Conservation (phyloP, 2,329 filamentous ascomycete species). For the Sphaerulina populicola region DNA sequence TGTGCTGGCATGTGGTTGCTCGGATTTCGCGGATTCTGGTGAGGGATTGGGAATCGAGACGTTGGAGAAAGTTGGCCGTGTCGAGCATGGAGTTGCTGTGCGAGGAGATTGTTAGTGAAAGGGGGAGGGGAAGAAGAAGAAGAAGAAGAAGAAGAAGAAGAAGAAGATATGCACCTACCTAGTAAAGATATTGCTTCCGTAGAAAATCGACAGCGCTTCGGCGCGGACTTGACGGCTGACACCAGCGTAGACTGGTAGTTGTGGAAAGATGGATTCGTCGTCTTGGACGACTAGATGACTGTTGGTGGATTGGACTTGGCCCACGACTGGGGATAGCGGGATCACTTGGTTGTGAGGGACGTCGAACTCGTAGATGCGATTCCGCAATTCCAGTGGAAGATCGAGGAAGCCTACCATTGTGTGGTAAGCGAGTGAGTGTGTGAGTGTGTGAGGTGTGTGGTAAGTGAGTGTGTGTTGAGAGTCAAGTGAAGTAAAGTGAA, state of each 20-base stretch:
- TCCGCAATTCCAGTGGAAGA: constrained; percentile 1
- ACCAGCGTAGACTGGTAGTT: constrained; percentile 3
- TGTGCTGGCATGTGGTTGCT: constrained; percentile 1
- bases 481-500: neutral
- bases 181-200: constrained; percentile 6
- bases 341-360: constrained; percentile 2
- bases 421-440: too few relatives aligned
- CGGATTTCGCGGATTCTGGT: constrained; percentile 1
- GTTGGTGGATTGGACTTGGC: neutral
- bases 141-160: neutral
- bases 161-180: too few relatives aligned
- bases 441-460: too few relatives aligned
- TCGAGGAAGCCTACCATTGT: constrained; percentile 5
- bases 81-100: neutral
- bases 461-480: neutral
- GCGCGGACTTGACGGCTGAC: constrained; percentile 5
- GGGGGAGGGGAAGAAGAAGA: neutral
- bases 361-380: neutral
- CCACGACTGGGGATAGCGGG: neutral
- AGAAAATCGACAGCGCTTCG: neutral
- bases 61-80: neutral
- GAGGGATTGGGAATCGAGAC: neutral
- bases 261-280: neutral
- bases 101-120: neutral
- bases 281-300: neutral